Conservation (phyloP, 139 green algal genomes). For the Bryopsis sp. region DNA sequence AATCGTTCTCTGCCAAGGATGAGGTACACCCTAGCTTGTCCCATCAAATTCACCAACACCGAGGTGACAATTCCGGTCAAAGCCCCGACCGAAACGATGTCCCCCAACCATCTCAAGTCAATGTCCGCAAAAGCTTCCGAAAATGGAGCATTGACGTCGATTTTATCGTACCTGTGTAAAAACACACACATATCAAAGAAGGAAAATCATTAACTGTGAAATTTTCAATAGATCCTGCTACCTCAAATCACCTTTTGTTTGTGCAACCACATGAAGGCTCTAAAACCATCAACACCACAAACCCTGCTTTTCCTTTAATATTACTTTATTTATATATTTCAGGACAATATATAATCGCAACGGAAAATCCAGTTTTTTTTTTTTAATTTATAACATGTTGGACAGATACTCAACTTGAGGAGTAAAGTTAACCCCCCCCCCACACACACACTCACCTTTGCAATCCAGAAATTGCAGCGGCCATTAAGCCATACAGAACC, state of each 20-base stretch:
- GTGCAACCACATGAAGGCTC: too few relatives aligned
- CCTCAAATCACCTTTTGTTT: too few relatives aligned
- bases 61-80: constrained; percentile 61
- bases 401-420: too few relatives aligned
- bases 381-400: too few relatives aligned
- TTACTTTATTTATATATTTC: too few relatives aligned
- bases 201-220: too few relatives aligned
- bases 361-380: too few relatives aligned
- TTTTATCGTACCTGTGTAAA: constrained; percentile 12
- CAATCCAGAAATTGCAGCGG: background rate
- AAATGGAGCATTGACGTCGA: constrained; percentile 44
- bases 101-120: constrained; percentile 38
- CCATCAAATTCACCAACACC: constrained; percentile 59
- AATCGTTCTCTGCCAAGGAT: constrained; percentile 62
- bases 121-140: constrained; percentile 47
- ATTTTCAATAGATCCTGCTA: too few relatives aligned
- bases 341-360: too few relatives aligned
- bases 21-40: constrained; percentile 69
- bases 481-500: constrained; percentile 17
- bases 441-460: background rate
- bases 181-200: background rate
- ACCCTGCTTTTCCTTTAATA: too few relatives aligned
- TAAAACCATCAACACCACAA: too few relatives aligned
- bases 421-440: too few relatives aligned
- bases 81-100: constrained; percentile 42